Evolutionary conservation across 331 rosid genomes (phyloP), one percentile per base, ranked within the genome.

Genomic region (Malus hybrid): DNA sequence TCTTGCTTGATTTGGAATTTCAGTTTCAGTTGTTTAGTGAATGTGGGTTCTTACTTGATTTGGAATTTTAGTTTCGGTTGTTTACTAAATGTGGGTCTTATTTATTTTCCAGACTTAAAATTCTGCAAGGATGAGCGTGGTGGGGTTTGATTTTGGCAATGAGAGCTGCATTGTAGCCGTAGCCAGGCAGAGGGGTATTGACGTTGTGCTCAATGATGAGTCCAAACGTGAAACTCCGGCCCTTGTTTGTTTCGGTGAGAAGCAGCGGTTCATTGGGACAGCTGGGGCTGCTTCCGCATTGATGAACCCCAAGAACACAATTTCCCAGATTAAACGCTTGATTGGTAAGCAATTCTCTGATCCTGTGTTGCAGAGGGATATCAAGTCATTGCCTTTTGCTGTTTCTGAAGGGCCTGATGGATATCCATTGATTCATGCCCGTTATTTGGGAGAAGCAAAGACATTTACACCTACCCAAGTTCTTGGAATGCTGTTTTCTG

Each of bases 91-190:
- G 5, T 67, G 22, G n/a, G 6, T 68, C 10, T 65, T 42, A 29
- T 8, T 36, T 4, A 7, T 65, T 73, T 18, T 74, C 0, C 79
- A 81, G 90, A 65, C 83, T 48, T 57, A 69, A 44, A 39, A 46
- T 56, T 61, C 31, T 31, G 73, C 80, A 50, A 89, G 85, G 73
- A 94, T 94, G 99, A 94, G 99, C 27, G 97, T 94, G 73, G 99
- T 94, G 4, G 99, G 99, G 55, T 94, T 94, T 84, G 99, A 94
- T 84, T 84, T 94, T 10, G 99, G 99, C 59, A 94, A 92, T 7
- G 97, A 94, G 86, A 94, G 96, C 80, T 78, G 99, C 88, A 90
- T 94, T 79, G 97, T 94, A 31, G 99, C 97, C 3, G 97, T 94
- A 61, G 99, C 97, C 5, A 90, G 97, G 84, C 99, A 92, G 80